A percentile compares a stretch with the other conserved stretches of the same genome.
phyloP scores from a whole-genome alignment of 2,329 filamentous ascomycete species.

The Penicillium sp. region DNA sequence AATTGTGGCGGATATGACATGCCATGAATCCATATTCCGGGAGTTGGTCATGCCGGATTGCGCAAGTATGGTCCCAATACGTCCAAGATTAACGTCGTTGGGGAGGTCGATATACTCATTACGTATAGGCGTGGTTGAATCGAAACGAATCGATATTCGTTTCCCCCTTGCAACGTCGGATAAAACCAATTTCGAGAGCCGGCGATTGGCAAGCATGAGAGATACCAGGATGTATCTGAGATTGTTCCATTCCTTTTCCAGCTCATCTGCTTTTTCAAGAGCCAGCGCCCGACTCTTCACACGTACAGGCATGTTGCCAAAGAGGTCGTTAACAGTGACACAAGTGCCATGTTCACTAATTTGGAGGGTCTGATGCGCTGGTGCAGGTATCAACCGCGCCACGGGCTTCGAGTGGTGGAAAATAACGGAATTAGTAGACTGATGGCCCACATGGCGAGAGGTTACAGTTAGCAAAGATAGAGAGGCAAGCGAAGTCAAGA shows the following conservation, averaged over 20 bases:
- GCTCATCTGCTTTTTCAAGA: conserved; percentile 51
- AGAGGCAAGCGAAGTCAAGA: conserved; percentile 71
- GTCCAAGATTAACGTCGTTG: conserved; percentile 25
- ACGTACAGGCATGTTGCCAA: conserved; percentile 86
- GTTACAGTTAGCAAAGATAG: conserved; percentile 74
- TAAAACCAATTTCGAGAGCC: conserved; percentile 56
- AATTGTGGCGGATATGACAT: conserved; percentile 65
- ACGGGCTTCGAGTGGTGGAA: conserved; percentile 69
- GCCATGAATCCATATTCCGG: conserved; percentile 59
- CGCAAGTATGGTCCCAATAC: conserved; percentile 55
- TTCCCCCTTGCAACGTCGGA: conserved; percentile 50
- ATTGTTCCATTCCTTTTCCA: conserved; percentile 63
- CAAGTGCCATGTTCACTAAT: conserved; percentile 67
- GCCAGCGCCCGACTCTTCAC: conserved; percentile 70
- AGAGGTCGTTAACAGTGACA: conserved; percentile 73
- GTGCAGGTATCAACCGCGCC: conserved; percentile 61
- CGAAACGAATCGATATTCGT: conserved; percentile 33
- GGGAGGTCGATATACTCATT: not conserved
- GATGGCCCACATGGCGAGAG: conserved; percentile 59
- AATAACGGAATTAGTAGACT: conserved; percentile 59
- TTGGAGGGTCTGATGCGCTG: conserved; percentile 56
- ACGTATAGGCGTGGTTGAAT: too few species aligned
- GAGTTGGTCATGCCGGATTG: conserved; percentile 64
- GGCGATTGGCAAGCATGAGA: conserved; percentile 68
- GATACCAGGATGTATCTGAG: conserved; percentile 60